Conservation (phyloP, 2,329 filamentous ascomycete genomes). For the Hirsutella rhossiliensis region DNA sequence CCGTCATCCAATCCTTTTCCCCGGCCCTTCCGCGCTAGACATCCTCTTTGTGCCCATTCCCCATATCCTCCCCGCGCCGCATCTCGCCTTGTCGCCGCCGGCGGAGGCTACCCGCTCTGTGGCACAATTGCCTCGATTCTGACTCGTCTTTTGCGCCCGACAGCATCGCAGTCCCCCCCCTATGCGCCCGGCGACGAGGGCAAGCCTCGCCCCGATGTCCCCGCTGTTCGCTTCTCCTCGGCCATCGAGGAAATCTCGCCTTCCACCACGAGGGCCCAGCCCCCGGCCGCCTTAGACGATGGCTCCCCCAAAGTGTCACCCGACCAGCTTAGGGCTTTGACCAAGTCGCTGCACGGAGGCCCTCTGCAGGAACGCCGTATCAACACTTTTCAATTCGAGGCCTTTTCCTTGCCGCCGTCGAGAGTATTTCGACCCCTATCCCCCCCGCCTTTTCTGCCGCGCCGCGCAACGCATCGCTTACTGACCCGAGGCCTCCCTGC, state of each 20-base stretch:
- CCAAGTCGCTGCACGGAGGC: constrained; percentile 58
- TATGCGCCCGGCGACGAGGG: constrained; percentile 5
- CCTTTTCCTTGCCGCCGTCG: constrained; percentile 76
- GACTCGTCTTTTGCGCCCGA: background rate
- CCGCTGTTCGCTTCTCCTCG: constrained; percentile 60
- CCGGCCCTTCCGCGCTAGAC: too few relatives aligned
- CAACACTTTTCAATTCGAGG: constrained; percentile 81
- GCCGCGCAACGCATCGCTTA: constrained; percentile 1
- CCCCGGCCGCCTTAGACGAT: constrained; percentile 11
- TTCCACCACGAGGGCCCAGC: constrained; percentile 28
- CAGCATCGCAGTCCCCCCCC: background rate
- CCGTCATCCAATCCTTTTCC: constrained; percentile 1
- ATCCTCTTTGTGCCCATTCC: too few relatives aligned
- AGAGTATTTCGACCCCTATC: constrained; percentile 47
- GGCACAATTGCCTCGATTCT: background rate
- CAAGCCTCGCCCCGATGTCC: constrained; percentile 15
- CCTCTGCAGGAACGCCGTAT: constrained; percentile 73
- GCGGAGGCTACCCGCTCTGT: background rate
- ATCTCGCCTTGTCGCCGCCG: background rate
- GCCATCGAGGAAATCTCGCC: constrained; percentile 54
- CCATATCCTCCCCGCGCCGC: background rate
- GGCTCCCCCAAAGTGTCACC: constrained; percentile 31
- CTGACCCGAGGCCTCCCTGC: background rate
- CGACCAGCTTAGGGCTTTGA: constrained; percentile 60
- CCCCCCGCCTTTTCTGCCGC: constrained; percentile 1